These are phyloP conservation scores for Garcia nutans DNA, from an alignment of 345 rosid species.

Conservation along the genomic window DNA sequence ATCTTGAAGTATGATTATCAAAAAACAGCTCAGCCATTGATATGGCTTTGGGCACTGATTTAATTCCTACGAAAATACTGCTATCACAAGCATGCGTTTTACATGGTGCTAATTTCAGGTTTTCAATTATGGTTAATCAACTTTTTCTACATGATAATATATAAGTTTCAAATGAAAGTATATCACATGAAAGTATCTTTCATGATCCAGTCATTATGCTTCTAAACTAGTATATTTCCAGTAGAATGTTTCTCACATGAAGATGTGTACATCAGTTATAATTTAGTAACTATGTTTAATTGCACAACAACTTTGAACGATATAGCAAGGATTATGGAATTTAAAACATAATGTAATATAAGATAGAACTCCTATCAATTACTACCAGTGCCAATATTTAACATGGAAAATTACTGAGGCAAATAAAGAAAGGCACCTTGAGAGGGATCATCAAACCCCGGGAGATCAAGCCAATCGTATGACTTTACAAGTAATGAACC, in stretches of 20 bases:
- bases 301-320: neutral
- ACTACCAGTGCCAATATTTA: neutral
- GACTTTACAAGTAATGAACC: slow-evolving; percentile 82
- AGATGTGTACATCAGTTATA: neutral
- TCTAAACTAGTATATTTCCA: neutral
- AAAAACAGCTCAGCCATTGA: neutral
- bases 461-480: slow-evolving; percentile 79
- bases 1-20: too few relatives aligned
- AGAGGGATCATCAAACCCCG: slow-evolving; percentile 46
- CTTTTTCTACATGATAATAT: neutral
- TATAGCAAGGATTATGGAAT: neutral
- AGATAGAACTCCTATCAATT: neutral
- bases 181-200: neutral
- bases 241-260: neutral
- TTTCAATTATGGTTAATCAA: neutral
- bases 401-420: neutral
- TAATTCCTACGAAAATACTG: neutral
- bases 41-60: neutral
- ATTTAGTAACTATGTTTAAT: neutral
- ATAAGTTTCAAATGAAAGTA: neutral
- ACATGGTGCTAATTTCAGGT: neutral
- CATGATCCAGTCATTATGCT: neutral
- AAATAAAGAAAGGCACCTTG: slow-evolving; percentile 48
- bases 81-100: neutral
- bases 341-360: neutral